A percentile compares a stretch with the other conserved stretches of the same genome.
These are phyloP conservation scores for Hymenoscyphus linearis DNA, from an alignment of 2,329 filamentous ascomycete species.

Conservation along the genomic window DNA sequence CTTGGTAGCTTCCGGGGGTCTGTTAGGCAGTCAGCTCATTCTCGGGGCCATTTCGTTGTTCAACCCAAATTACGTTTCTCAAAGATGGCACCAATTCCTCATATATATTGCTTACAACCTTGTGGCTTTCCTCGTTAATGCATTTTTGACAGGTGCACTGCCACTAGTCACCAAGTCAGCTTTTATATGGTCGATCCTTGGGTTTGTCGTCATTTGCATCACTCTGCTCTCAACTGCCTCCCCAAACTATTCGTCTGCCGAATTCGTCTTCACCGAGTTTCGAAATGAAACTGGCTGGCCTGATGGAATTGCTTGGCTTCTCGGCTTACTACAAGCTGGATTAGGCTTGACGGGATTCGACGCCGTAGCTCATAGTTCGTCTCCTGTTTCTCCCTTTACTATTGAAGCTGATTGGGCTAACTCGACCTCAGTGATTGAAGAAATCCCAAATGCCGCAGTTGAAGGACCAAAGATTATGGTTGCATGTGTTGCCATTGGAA, in stretches of 20 bases:
- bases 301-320: constrained; percentile 43
- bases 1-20: constrained; percentile 49
- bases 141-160: constrained; percentile 44
- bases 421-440: constrained; percentile 42
- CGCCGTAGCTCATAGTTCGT: constrained; percentile 31
- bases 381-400: neutral
- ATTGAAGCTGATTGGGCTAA: neutral
- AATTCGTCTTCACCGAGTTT: constrained; percentile 51
- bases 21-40: constrained; percentile 48
- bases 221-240: constrained; percentile 49
- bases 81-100: constrained; percentile 50
- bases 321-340: constrained; percentile 48
- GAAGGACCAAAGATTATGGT: constrained; percentile 47
- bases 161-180: constrained; percentile 45
- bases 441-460: constrained; percentile 45
- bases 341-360: constrained; percentile 46
- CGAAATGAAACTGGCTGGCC: constrained; percentile 49
- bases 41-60: constrained; percentile 48
- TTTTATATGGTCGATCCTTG: constrained; percentile 47
- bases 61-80: constrained; percentile 42
- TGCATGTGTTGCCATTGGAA: constrained; percentile 43
- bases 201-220: constrained; percentile 47
- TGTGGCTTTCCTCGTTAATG: constrained; percentile 42
- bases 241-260: constrained; percentile 43
- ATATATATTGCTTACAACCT: constrained; percentile 46